Evolutionary conservation across 73 alveolate species (phyloP).

Genomic region (Urostyla sp.): DNA sequence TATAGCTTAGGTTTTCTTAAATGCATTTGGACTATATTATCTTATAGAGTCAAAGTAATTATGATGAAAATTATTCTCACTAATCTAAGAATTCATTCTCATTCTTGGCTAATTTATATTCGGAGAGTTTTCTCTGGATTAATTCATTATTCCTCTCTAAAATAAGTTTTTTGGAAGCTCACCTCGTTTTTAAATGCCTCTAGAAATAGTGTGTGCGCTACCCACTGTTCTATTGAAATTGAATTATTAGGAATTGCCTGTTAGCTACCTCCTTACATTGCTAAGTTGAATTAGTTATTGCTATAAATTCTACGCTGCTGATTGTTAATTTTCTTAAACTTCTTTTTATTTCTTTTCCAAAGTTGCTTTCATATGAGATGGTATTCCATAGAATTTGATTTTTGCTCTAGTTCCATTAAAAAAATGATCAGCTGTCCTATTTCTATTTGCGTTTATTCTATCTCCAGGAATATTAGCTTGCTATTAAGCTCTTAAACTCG

Average conservation of each 20-base stretch:
- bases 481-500: background rate
- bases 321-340: slow-evolving; percentile 21
- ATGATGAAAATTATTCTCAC: background rate
- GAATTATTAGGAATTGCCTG: slow-evolving; percentile 1
- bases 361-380: slow-evolving; percentile 33
- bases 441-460: background rate
- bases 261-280: slow-evolving; percentile 8
- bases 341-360: slow-evolving; percentile 26
- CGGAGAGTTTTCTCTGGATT: slow-evolving; percentile 1
- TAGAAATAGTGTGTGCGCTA: slow-evolving; percentile 5
- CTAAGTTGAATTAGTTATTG: background rate
- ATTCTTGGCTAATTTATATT: background rate
- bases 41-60: background rate
- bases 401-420: background rate
- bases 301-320: background rate
- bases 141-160: slow-evolving; percentile 45
- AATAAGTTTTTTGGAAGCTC: slow-evolving; percentile 15
- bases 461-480: slow-evolving; percentile 40
- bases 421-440: slow-evolving; percentile 40
- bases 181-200: slow-evolving; percentile 41
- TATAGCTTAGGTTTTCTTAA: background rate
- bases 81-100: slow-evolving; percentile 13
- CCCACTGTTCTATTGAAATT: slow-evolving; percentile 32
- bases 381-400: slow-evolving; percentile 45
- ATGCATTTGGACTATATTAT: background rate